Conservation (phyloP, 2,329 filamentous ascomycete genomes). For the Nannizziopsis barbatae region DNA sequence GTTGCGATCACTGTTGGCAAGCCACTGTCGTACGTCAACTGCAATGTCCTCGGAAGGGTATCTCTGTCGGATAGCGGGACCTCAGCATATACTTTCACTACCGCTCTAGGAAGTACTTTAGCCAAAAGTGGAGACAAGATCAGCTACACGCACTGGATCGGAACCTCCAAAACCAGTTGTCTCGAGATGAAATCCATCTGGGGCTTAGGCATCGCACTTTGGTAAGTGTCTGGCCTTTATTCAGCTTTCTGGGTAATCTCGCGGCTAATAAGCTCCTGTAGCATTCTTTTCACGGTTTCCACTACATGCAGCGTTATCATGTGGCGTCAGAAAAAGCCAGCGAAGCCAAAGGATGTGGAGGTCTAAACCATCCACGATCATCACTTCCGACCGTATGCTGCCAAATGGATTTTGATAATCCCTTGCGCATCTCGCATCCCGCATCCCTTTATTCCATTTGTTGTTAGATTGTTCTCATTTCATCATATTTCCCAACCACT, state of each 20-base stretch:
- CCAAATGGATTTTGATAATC: constrained; percentile 1
- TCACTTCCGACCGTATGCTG: neutral
- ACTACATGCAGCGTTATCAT: constrained; percentile 48
- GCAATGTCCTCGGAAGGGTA: constrained; percentile 45
- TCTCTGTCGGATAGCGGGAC: constrained; percentile 32
- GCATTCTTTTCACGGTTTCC: constrained; percentile 57
- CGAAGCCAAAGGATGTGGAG: constrained; percentile 35
- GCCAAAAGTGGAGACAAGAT: constrained; percentile 41
- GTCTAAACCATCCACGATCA: neutral
- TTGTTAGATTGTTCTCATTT: neutral
- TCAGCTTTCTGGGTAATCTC: neutral
- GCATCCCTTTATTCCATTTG: neutral
- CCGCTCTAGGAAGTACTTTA: constrained; percentile 42
- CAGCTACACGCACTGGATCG: constrained; percentile 45
- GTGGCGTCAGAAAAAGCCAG: constrained; percentile 48
- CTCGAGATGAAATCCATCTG: constrained; percentile 77
- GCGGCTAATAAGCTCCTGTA: constrained; percentile 17
- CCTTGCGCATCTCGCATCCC: no score
- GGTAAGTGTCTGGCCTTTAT: constrained; percentile 35
- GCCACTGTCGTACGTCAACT: constrained; percentile 68
- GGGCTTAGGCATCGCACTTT: constrained; percentile 72
- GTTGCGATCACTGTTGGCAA: constrained; percentile 67
- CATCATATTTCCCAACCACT: no score
- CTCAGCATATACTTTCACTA: constrained; percentile 45
- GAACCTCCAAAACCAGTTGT: constrained; percentile 56